phyloP scores from a whole-genome alignment of 192 early-diverging fungal species.

The Allomyces javanicus region DNA sequence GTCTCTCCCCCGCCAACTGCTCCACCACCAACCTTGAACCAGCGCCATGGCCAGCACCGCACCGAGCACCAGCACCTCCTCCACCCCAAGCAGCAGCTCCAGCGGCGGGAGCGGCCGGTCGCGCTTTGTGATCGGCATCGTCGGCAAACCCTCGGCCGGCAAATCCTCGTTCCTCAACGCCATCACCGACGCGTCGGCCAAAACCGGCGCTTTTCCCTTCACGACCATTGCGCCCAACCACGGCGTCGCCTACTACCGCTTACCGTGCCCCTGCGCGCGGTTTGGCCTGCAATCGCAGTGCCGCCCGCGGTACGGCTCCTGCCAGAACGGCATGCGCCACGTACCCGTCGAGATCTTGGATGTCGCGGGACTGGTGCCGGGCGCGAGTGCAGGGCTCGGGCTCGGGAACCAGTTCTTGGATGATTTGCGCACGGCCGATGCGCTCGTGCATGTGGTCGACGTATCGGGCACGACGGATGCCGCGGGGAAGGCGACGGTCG shows the following conservation, averaged over 20 bases:
- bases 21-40: no score
- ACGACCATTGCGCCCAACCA: conserved; percentile 72
- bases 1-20: no score
- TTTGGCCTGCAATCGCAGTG: conserved; percentile 31
- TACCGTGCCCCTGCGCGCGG: conserved; percentile 47
- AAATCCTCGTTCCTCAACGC: conserved; percentile 68
- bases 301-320: conserved; percentile 53
- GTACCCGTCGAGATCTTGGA: conserved; percentile 58
- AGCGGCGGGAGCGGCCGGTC: no score
- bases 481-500: conserved; percentile 48
- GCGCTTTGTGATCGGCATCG: conserved; percentile 35
- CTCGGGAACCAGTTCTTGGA: conserved; percentile 67
- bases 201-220: conserved; percentile 70
- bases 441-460: conserved; percentile 68
- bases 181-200: conserved; percentile 59
- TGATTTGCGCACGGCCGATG: conserved; percentile 55
- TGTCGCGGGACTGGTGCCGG: conserved; percentile 67
- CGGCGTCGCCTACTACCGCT: conserved; percentile 51
- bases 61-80: no score
- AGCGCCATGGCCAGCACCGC: no score
- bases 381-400: conserved; percentile 50
- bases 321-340: conserved; percentile 36
- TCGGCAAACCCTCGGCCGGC: conserved; percentile 60
- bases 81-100: no score
- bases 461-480: conserved; percentile 65